These are phyloP conservation scores for Yamadazyma diddensiae DNA, from an alignment of 1,139 yeast species.

Conservation along the genomic window DNA sequence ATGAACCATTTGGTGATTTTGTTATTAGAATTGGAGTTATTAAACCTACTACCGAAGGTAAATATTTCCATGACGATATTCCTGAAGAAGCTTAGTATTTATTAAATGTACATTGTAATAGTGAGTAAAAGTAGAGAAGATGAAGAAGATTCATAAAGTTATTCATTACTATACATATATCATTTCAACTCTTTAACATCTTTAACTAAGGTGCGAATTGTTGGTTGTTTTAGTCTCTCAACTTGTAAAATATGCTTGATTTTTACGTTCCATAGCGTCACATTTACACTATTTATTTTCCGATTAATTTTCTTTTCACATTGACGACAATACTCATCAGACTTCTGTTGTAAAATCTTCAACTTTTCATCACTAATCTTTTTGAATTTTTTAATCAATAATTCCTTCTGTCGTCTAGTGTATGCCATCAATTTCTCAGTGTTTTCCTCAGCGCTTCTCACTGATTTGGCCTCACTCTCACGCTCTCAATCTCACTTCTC, in stretches of 20 bases:
- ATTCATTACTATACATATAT: too few relatives aligned
- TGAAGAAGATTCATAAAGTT: too few relatives aligned
- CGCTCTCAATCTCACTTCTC: neutral
- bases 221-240: slow-evolving; percentile 41
- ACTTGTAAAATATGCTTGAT: slow-evolving; percentile 38
- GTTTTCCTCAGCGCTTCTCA: too few relatives aligned
- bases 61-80: slow-evolving; percentile 89
- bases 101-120: too few relatives aligned
- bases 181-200: slow-evolving; percentile 22
- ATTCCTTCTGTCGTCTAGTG: slow-evolving; percentile 33
- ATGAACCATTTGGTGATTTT: slow-evolving; percentile 96
- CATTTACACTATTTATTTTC: slow-evolving; percentile 39
- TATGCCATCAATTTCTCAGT: too few relatives aligned
- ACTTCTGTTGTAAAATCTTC: slow-evolving; percentile 16
- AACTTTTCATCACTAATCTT: slow-evolving; percentile 19
- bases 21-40: slow-evolving; percentile 82
- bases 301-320: slow-evolving; percentile 26
- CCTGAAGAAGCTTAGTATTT: slow-evolving; percentile 61
- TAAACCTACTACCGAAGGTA: slow-evolving; percentile 87
- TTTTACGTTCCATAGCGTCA: slow-evolving; percentile 37
- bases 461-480: neutral
- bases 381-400: slow-evolving; percentile 28
- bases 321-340: slow-evolving; percentile 13
- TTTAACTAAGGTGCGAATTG: slow-evolving; percentile 24
- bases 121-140: too few relatives aligned